Evolutionary conservation across 768 basidiomycete species (phyloP).

Genomic region (Rhodotorula babjevae): DNA sequence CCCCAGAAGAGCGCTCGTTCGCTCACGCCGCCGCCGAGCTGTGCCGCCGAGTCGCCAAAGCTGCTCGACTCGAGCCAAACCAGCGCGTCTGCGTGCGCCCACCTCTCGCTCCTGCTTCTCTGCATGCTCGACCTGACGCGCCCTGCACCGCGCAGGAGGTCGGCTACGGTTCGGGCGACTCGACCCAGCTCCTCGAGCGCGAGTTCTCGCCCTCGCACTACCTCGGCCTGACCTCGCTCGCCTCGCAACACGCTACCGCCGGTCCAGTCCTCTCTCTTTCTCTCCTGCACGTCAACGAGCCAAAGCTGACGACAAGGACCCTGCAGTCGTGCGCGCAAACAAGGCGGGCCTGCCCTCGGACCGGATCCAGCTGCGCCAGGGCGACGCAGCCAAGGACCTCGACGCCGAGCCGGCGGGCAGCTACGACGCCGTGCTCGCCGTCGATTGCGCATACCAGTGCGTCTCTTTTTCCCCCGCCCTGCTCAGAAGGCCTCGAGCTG

Average conservation of each 20-base stretch:
- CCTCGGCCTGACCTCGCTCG: slow-evolving; percentile 9
- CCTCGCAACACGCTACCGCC: neutral
- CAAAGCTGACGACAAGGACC: no score
- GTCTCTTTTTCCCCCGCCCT: neutral
- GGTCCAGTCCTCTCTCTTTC: neutral
- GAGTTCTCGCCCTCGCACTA: slow-evolving; percentile 11
- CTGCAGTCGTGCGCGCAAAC: neutral
- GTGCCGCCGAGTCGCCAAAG: slow-evolving; percentile 16
- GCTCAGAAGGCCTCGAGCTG: neutral
- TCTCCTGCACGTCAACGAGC: no score
- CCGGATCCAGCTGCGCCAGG: neutral
- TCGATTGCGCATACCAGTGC: slow-evolving; percentile 32
- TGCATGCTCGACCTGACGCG: neutral
- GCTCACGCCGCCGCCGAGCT: neutral
- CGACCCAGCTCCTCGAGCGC: slow-evolving; percentile 12
- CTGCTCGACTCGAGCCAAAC: neutral
- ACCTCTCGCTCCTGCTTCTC: no score
- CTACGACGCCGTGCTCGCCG: slow-evolving; percentile 12
- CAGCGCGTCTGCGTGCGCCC: slow-evolving; percentile 10
- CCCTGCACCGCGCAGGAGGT: slow-evolving; percentile 11
- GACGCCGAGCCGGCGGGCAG: neutral
- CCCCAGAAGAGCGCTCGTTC: neutral
- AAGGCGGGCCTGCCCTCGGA: neutral
- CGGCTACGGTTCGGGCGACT: slow-evolving; percentile 31
- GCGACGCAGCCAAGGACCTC: slow-evolving; percentile 13